Evolutionary conservation across 192 early-diverging fungal species (phyloP).

Genomic region (Chytriomyces confervae): DNA sequence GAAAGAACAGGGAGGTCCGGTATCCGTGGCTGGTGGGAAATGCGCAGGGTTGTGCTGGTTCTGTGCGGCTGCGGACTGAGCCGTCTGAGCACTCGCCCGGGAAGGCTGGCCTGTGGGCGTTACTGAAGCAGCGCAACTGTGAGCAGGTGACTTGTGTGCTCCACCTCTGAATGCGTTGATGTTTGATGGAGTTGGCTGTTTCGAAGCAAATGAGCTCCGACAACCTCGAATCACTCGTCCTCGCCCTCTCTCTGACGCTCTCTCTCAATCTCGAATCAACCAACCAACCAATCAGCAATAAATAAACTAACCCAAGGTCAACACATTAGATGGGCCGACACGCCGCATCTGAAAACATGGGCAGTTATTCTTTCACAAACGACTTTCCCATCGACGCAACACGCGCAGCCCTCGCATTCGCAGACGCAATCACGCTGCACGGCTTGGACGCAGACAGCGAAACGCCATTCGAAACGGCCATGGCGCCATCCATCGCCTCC

Average conservation of each 20-base stretch:
- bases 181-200: too few relatives aligned
- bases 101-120: background rate
- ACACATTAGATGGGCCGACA: constrained; percentile 13
- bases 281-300: too few relatives aligned
- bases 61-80: background rate
- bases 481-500: background rate
- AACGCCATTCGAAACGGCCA: background rate
- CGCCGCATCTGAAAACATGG: constrained; percentile 2
- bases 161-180: too few relatives aligned
- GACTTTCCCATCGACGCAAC: constrained; percentile 2
- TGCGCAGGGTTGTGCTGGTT: background rate
- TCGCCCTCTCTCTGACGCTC: too few relatives aligned
- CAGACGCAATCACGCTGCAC: constrained; percentile 58
- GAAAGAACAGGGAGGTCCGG: background rate
- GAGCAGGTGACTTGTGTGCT: background rate
- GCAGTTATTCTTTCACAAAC: background rate
- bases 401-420: constrained; percentile 47
- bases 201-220: too few relatives aligned
- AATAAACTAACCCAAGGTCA: too few relatives aligned
- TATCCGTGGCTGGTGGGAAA: constrained; percentile 22
- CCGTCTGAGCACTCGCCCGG: constrained; percentile 2
- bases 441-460: background rate
- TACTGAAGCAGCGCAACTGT: constrained; percentile 18
- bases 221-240: too few relatives aligned
- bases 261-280: too few relatives aligned